Percentiles rank a stretch among this genome's conserved stretches.
Conservation (phyloP, 768 basidiomycete genomes). For the Dioszegia aurantiaca region DNA sequence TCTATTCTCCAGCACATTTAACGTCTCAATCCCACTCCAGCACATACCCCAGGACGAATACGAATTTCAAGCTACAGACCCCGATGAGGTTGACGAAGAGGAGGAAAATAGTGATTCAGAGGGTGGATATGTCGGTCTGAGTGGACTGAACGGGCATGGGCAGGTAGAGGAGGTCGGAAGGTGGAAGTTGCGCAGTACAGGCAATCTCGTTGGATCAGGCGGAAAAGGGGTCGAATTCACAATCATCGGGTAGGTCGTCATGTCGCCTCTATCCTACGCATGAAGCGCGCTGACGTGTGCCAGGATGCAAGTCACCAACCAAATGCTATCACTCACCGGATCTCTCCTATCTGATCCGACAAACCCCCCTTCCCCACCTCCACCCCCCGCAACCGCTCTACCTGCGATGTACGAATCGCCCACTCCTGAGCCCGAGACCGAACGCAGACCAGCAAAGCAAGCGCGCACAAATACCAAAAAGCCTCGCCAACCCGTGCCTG, state of each 20-base stretch:
- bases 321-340: conserved; percentile 86
- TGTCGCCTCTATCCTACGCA: neutral
- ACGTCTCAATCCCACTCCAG: conserved; percentile 87
- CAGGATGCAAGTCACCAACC: conserved; percentile 85
- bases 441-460: conserved; percentile 2
- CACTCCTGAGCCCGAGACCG: conserved; percentile 20
- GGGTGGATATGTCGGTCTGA: neutral
- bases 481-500: neutral
- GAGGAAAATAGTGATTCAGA: conserved; percentile 32
- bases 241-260: conserved; percentile 70
- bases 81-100: conserved; percentile 28
- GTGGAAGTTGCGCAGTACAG: conserved; percentile 75
- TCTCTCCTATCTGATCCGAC: conserved; percentile 35
- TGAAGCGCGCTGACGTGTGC: conserved; percentile 11
- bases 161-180: conserved; percentile 61
- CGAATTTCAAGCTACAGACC: conserved; percentile 74
- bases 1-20: conserved; percentile 86
- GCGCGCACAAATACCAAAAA: conserved; percentile 1
- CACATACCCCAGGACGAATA: conserved; percentile 79
- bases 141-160: conserved; percentile 32
- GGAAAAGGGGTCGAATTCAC: conserved; percentile 74
- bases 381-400: conserved; percentile 13
- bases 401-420: conserved; percentile 18
- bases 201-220: conserved; percentile 65
- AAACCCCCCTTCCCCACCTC: conserved; percentile 33